A percentile compares a stretch with the other conserved stretches of the same genome.
These are phyloP conservation scores for Epipyxis sp. DNA, from an alignment of 108 stramenopile genomes.

Conservation along the genomic window DNA sequence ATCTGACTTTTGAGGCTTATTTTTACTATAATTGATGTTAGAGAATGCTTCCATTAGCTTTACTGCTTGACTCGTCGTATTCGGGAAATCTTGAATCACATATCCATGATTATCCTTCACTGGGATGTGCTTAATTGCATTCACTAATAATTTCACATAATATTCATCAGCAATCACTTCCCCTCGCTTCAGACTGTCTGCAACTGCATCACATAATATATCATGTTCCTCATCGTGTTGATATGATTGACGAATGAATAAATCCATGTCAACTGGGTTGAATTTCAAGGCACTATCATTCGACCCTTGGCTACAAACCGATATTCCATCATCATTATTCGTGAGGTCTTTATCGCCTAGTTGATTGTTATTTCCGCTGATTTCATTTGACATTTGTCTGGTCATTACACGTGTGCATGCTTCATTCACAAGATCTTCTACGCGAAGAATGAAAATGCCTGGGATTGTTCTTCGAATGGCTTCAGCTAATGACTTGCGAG, in stretches of 20 bases:
- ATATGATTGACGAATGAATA: too few species aligned
- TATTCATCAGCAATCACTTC: neutral
- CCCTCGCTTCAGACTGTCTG: neutral
- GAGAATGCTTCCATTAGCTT: constrained; percentile 12
- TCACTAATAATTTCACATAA: neutral
- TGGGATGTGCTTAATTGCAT: neutral
- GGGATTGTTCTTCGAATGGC: neutral
- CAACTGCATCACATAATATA: neutral
- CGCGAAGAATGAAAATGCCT: neutral
- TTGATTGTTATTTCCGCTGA: neutral
- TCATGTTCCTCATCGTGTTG: neutral
- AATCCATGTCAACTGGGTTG: too few species aligned
- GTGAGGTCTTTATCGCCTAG: too few species aligned
- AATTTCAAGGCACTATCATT: neutral
- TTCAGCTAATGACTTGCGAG: neutral
- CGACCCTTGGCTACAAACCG: too few species aligned
- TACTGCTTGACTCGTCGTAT: neutral
- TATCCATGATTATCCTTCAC: neutral
- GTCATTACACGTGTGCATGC: too few species aligned
- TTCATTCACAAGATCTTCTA: too few species aligned
- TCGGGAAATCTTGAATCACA: neutral
- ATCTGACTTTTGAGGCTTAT: neutral
- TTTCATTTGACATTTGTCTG: neutral
- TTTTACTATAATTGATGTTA: neutral
- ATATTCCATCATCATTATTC: too few species aligned